These are phyloP conservation scores for Aspergillus terreus DNA, from an alignment of 2,329 filamentous ascomycete genomes.

Conservation along the genomic window DNA sequence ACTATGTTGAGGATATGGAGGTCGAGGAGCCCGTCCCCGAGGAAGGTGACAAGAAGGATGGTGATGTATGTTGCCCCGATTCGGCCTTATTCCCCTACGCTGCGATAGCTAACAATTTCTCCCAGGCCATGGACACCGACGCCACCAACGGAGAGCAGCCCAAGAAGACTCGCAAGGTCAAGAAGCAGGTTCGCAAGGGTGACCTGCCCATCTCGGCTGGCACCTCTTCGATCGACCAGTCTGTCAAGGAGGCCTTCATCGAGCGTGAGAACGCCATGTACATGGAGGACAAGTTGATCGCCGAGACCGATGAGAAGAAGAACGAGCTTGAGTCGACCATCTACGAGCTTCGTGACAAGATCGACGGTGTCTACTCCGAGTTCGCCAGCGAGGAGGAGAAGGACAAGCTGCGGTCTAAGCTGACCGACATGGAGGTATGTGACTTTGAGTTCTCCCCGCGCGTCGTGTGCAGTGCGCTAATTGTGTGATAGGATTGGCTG, in stretches of 20 bases:
- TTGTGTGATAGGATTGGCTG: constrained; percentile 76
- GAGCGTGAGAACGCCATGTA: constrained; percentile 90
- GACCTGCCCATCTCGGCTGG: constrained; percentile 83
- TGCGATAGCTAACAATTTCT: constrained; percentile 16
- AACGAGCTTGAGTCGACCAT: constrained; percentile 98
- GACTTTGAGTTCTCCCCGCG: neutral
- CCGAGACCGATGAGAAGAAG: constrained; percentile 99
- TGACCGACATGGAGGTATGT: constrained; percentile 80
- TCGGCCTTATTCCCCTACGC: neutral
- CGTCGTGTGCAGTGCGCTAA: constrained; percentile 17
- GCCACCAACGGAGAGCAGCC: constrained; percentile 61
- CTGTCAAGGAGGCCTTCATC: constrained; percentile 61
- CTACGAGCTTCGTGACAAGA: constrained; percentile 93
- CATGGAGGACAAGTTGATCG: constrained; percentile 97
- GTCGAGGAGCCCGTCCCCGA: constrained; percentile 88
- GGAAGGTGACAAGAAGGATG: constrained; percentile 49
- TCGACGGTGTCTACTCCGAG: constrained; percentile 85
- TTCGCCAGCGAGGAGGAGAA: constrained; percentile 93
- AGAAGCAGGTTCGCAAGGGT: constrained; percentile 98
- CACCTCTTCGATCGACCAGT: constrained; percentile 72
- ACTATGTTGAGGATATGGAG: constrained; percentile 97
- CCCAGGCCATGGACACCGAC: constrained; percentile 83
- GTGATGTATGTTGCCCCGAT: constrained; percentile 41
- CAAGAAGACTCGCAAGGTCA: constrained; percentile 88
- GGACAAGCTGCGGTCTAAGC: constrained; percentile 75